Percentiles rank a stretch among this genome's conserved stretches.
phyloP scores from a whole-genome alignment of 2,329 filamentous ascomycete species.

The Ilyonectria destructans region DNA sequence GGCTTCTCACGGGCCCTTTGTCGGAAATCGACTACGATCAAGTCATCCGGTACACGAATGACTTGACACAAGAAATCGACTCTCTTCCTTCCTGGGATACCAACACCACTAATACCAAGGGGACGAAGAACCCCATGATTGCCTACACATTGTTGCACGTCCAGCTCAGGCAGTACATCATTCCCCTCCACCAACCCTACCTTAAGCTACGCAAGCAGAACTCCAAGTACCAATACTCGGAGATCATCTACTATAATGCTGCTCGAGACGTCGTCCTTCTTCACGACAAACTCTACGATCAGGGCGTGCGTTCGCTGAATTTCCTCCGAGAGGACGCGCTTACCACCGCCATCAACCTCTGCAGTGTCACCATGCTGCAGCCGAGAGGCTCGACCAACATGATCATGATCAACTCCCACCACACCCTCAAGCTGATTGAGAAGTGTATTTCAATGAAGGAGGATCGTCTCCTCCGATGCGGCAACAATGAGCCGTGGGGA shows the following conservation, averaged over 20 bases:
- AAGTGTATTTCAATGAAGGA: constrained; percentile 75
- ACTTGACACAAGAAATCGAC: constrained; percentile 74
- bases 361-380: constrained; percentile 74
- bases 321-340: constrained; percentile 74
- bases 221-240: constrained; percentile 75
- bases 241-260: constrained; percentile 76
- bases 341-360: constrained; percentile 74
- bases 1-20: constrained; percentile 69
- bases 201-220: constrained; percentile 73
- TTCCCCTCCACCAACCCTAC: constrained; percentile 74
- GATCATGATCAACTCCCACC: constrained; percentile 74
- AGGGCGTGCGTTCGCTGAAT: constrained; percentile 72
- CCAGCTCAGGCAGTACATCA: constrained; percentile 74
- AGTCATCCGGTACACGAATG: constrained; percentile 74
- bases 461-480: constrained; percentile 73
- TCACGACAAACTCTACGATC: constrained; percentile 73
- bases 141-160: constrained; percentile 75
- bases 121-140: constrained; percentile 70
- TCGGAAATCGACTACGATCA: constrained; percentile 74
- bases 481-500: constrained; percentile 77
- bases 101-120: constrained; percentile 55
- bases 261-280: constrained; percentile 75
- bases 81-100: constrained; percentile 71
- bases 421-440: constrained; percentile 74
- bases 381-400: constrained; percentile 72